phyloP scores from a whole-genome alignment of 2,329 filamentous ascomycete species.

The Cladosporium sp. region DNA sequence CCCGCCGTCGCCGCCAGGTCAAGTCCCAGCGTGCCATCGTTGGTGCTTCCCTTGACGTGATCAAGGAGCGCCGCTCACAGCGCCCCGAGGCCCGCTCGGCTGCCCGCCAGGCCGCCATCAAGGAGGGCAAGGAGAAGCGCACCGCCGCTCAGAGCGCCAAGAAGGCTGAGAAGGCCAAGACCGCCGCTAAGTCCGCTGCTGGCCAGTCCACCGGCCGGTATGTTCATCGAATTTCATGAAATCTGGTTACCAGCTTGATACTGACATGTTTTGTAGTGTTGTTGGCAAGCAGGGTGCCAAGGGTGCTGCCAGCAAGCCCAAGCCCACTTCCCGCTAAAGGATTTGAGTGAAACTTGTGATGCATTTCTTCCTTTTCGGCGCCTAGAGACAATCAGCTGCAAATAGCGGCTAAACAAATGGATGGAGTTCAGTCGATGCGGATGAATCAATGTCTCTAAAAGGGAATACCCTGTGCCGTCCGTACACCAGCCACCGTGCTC shows the following conservation, averaged over 20 bases:
- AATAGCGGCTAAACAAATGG: conserved; percentile 10
- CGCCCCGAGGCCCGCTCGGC: conserved; percentile 94
- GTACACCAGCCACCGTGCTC: conserved; percentile 9
- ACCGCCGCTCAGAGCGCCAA: conserved; percentile 78
- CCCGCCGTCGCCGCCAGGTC: conserved; percentile 95
- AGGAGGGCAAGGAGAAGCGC: conserved; percentile 99
- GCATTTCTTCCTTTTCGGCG: conserved; percentile 13
- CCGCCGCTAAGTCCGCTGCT: conserved; percentile 66
- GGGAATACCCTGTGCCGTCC: conserved; percentile 5
- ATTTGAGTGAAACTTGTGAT: conserved; percentile 4
- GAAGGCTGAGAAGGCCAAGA: conserved; percentile 99
- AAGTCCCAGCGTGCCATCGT: conserved; percentile 99
- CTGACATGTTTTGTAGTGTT: conserved; percentile 51
- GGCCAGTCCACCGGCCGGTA: conserved; percentile 65
- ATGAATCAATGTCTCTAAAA: conserved; percentile 14
- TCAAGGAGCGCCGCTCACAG: conserved; percentile 96
- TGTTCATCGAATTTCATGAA: conserved; percentile 8
- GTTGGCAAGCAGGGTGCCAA: conserved; percentile 93
- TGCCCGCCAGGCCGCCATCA: conserved; percentile 84
- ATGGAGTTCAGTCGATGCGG: conserved; percentile 13
- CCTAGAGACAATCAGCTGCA: conserved; percentile 12
- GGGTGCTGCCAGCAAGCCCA: conserved; percentile 80
- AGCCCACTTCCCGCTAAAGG: conserved; percentile 52
- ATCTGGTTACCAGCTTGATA: background rate
- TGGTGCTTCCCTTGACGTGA: conserved; percentile 97